Percentiles rank a stretch among this genome's conserved stretches.
phyloP scores from a whole-genome alignment of 768 basidiomycete genomes.

The Xerocomus spinulosus region DNA sequence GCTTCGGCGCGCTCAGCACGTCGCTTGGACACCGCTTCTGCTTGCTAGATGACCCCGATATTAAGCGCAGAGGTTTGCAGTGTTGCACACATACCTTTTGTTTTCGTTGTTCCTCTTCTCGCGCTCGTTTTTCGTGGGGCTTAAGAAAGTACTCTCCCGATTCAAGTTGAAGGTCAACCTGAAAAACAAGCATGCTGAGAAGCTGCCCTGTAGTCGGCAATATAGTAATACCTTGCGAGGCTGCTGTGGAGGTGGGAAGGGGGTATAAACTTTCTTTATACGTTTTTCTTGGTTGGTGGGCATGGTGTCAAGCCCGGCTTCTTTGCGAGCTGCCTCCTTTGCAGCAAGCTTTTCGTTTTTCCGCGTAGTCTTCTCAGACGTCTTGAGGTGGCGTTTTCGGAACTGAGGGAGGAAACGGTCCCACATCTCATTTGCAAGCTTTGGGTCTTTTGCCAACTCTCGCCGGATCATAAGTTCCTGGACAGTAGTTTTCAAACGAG shows the following conservation, averaged over 20 bases:
- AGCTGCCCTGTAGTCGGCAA: background rate
- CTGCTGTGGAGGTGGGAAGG: conserved; percentile 92
- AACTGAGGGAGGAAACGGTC: conserved; percentile 97
- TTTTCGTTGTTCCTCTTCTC: conserved; percentile 65
- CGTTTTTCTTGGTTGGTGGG: conserved; percentile 42
- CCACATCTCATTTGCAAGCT: conserved; percentile 91
- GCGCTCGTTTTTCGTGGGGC: conserved; percentile 74
- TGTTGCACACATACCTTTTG: conserved; percentile 48
- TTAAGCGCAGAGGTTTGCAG: background rate
- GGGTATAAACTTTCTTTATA: conserved; percentile 93
- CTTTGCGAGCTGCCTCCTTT: conserved; percentile 60
- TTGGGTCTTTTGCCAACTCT: conserved; percentile 96
- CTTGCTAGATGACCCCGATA: conserved; percentile 69
- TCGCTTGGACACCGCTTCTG: conserved; percentile 62
- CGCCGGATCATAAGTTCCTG: conserved; percentile 98
- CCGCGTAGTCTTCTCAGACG: conserved; percentile 87
- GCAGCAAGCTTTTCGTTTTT: conserved; percentile 71
- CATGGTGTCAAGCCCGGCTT: conserved; percentile 55
- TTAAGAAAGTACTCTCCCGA: conserved; percentile 99
- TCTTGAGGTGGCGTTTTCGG: conserved; percentile 87
- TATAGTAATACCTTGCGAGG: conserved; percentile 74
- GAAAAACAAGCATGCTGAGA: conserved; percentile 6
- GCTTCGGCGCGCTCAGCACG: conserved; percentile 80
- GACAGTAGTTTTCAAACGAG: background rate
- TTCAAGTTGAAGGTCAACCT: conserved; percentile 92